Evolutionary conservation across 2,329 filamentous ascomycete species (phyloP), one percentile per base, ranked within the genome.

Genomic region (Grosmannia penicillata): DNA sequence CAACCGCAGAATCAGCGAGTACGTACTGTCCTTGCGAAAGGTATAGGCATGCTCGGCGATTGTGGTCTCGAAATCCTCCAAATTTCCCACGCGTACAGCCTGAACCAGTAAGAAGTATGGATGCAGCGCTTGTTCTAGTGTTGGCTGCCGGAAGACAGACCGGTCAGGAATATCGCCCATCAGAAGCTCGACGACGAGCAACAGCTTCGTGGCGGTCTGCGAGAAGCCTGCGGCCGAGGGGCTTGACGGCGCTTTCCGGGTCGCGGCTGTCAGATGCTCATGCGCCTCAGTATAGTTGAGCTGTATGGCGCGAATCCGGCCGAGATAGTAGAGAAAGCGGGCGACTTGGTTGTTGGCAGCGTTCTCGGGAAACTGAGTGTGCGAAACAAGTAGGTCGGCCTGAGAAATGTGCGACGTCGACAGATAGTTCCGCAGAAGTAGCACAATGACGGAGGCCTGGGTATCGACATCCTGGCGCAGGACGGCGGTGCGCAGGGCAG

Each of bases 151-250:
- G 75, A 98, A 98, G 40, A 89, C 81, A 14, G 86, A 82, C 43
- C 91, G 83, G 53, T 96, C 89, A 23, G 91, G 91, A 48, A 98
- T 98, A 54, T 98, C 91, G 47, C 91, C 91, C 91, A 98, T 98
- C 46, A 98, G 65, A 44, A 98, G 68, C 66, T 98, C 89, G 11
- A 98, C 91, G 17, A 98, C 86, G 31, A 96, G 75, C 47, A 96
- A 67, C n/a, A 96, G 72, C 70, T 98, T 98, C 47, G 84, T 93
- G 1, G 91, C 89, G 28, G 86, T 87, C 60, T 95, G 91, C 48
- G 93, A 87, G 60, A 98, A 98, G 33, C 91, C 89, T 32, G 86
- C 78, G 5, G 91, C 91, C 48, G 84, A 87, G 47, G 78, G 75
- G 55, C 82, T 91, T 18, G 86, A 85, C 0, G 91, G 91, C 7